Evolutionary conservation across 306 rosid genomes (phyloP), one percentile per base, ranked within the genome.

Genomic region (Clitoria ternatea): DNA sequence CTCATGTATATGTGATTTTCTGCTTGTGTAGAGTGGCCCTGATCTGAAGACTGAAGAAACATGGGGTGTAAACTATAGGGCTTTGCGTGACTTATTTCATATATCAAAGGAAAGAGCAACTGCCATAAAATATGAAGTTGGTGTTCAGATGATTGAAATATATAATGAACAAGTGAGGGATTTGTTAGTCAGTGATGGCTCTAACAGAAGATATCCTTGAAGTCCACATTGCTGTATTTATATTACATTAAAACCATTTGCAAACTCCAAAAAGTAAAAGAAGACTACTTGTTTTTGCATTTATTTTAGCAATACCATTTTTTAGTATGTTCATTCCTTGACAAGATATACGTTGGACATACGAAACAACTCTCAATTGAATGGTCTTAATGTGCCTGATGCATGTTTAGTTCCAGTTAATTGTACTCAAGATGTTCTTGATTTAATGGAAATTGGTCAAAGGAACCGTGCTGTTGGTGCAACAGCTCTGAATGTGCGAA

Each of bases 141-240:
- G 88, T 26, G 98, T 94, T 33, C 98, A 90, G 77, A 94, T 94
- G 97, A 94, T 94, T 49, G 98, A 94, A 78, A 94, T 94, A 74
- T 94, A 94, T 80, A 91, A 91, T 62, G 99, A 94, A 72, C 95
- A 91, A 87, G 99, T 94, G 78, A 91, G 99, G 83, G 97, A 94
- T 77, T 79, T 94, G 67, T 66, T 94, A 79, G 97, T 94, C 80
- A 89, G 84, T 52, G 91, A 91, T 80, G 95, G 99, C 37, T 91
- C 97, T 55, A 85, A 69, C 75, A 94, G 95, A 87, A 91, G 95
- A 91, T 94, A 94, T 94, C 99, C 91, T 94, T 85, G 60, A 74
- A 49, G 3, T 23, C 39, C 65, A 42, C 72, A 39, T 59, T 19
- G 1, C 61, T 48, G 9, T 78, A 26, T 43, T 42, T 72, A 24